Conservation (phyloP, 768 basidiomycete genomes). For the Leccinum imitatum region DNA sequence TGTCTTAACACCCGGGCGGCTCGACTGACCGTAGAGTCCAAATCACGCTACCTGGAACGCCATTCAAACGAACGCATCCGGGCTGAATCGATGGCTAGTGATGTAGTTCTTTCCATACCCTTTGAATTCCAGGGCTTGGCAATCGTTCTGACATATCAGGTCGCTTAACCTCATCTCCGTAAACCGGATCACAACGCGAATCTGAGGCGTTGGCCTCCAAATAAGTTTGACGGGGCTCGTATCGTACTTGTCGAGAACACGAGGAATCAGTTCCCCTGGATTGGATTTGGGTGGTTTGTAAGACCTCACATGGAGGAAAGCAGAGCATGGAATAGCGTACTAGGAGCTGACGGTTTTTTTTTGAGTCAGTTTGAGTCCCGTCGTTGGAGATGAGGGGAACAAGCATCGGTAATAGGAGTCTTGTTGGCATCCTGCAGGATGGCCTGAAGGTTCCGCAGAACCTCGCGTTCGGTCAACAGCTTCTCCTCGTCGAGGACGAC, state of each 20-base stretch:
- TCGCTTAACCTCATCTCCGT: slow-evolving; percentile 94
- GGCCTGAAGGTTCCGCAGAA: slow-evolving; percentile 84
- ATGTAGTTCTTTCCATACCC: slow-evolving; percentile 94
- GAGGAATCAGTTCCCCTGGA: no score
- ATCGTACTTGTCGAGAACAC: slow-evolving; percentile 39
- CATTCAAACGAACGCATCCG: slow-evolving; percentile 99
- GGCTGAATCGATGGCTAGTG: slow-evolving; percentile 90
- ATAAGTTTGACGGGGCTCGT: slow-evolving; percentile 94
- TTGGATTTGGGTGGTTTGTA: no score
- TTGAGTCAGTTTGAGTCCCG: no score
- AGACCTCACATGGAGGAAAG: no score
- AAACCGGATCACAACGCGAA: slow-evolving; percentile 84
- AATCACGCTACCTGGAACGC: slow-evolving; percentile 97
- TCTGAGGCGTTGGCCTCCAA: slow-evolving; percentile 84
- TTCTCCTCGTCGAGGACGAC: slow-evolving; percentile 85
- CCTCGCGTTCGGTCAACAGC: slow-evolving; percentile 84
- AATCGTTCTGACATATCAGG: slow-evolving; percentile 97
- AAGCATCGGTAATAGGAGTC: slow-evolving; percentile 57
- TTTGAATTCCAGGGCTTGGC: slow-evolving; percentile 91
- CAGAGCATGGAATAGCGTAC: no score
- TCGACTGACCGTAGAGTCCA: slow-evolving; percentile 71
- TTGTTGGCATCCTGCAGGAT: slow-evolving; percentile 88
- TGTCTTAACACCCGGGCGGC: neutral
- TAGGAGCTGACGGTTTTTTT: no score
- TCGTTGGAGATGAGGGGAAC: neutral